phyloP scores from a whole-genome alignment of 495 filamentous ascomycete species.

The Daldinia decipiens region DNA sequence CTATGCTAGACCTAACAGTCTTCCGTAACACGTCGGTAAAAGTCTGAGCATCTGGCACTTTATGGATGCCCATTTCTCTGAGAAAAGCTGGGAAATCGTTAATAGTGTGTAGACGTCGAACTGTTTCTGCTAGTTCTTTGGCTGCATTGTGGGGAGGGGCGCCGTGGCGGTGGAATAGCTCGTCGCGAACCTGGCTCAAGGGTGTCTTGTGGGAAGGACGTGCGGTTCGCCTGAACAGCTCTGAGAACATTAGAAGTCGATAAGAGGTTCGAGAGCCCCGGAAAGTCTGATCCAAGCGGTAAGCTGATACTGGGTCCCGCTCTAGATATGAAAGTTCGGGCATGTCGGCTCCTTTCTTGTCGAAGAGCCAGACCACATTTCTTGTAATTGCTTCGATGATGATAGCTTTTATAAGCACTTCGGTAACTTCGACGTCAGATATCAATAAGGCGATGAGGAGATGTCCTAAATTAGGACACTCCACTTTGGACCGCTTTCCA shows the following conservation, averaged over 20 bases:
- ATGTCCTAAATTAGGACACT: slow-evolving; percentile 61
- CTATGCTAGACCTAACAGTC: slow-evolving; percentile 53
- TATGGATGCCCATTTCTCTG: slow-evolving; percentile 53
- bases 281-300: slow-evolving; percentile 61
- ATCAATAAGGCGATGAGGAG: slow-evolving; percentile 60
- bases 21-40: slow-evolving; percentile 54
- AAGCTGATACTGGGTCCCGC: slow-evolving; percentile 50
- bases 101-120: slow-evolving; percentile 57
- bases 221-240: slow-evolving; percentile 59
- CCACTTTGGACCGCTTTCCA: slow-evolving; percentile 53
- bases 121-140: slow-evolving; percentile 51
- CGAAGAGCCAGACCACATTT: slow-evolving; percentile 65
- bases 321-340: slow-evolving; percentile 61
- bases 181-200: slow-evolving; percentile 53
- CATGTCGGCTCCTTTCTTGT: slow-evolving; percentile 51
- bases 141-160: slow-evolving; percentile 57
- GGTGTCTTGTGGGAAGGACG: slow-evolving; percentile 50
- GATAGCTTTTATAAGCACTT: slow-evolving; percentile 54
- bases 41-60: slow-evolving; percentile 34
- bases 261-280: slow-evolving; percentile 60
- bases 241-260: slow-evolving; percentile 63
- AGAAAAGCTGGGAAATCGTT: slow-evolving; percentile 58
- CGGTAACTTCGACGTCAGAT: slow-evolving; percentile 55
- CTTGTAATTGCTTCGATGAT: slow-evolving; percentile 61
- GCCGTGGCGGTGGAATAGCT: slow-evolving; percentile 60